Base-by-base conservation (phyloP, 306 rosid genomes). In the Vigna unguiculata region DNA sequence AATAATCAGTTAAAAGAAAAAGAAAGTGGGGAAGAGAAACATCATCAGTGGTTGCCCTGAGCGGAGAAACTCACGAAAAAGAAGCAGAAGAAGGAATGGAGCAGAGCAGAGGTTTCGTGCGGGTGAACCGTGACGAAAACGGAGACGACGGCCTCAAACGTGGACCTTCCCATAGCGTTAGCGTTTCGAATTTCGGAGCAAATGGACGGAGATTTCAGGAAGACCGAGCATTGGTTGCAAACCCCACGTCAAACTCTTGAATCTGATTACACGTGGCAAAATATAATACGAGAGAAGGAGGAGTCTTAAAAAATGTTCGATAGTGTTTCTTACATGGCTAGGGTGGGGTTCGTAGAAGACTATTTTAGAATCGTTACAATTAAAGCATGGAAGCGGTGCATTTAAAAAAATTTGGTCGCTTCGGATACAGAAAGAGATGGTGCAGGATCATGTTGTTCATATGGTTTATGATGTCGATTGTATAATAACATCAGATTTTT, bases 71-170 rank as follows among this genome's bases (percentile, higher is more conserved):
- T 90, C 69, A 92, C 97, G 80, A 92, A 95, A 86, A 95, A 95
- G 96, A 92, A 95, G 87, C 96, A 88, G 63, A 86, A 87, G 84
- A 87, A 87, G 43, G 99, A 89, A 80, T 92, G 96, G 47, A 95
- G 79, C 76, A 95, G 64, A 72, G 89, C 85, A 43, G 97, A 88
- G 68, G 87, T 85, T 84, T 95, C 99, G 81, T 95, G 97, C 69
- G 92, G 92, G 80, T 90, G 97, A 85, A 95, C 99, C 30, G 85
- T 79, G 25, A 92, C 96, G 75, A 95, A 90, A 1, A 82, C 49
- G 72, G 99, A 86, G 64, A 90, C 64, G 24, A 92, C 43, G 60
- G 85, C 86, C 69, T 92, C 90, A 2, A 88, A 53, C 14, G 90
- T 82, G 47, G 83, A 80, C 82, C 87, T 81, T n/a, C 80, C 84